Evolutionary conservation across 2,329 filamentous ascomycete species (phyloP), one percentile per base, ranked within the genome.

Genomic region (Neonectria magnoliae): DNA sequence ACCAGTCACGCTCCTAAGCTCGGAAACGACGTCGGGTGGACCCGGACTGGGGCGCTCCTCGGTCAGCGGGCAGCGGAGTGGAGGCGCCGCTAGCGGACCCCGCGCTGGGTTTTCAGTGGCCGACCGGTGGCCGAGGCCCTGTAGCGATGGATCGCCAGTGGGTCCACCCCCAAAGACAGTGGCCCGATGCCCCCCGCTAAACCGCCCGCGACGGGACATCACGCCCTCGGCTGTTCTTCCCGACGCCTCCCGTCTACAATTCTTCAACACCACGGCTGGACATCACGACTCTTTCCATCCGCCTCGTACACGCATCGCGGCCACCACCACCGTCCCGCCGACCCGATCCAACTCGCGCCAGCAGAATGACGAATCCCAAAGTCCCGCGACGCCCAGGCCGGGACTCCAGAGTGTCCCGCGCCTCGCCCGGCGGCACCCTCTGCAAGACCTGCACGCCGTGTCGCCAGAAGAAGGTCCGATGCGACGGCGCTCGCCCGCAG

Each of bases 371-470:
- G 9, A 71, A 69, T 33, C 47, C 71, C 22, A 74, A 74, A 41
- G 60, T 71, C 38, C 59, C 69, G 25, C 70, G 70, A 18, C 72
- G 72, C 27, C 65, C 53, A 20, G 71, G 60, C 16, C 63, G 67
- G 25, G 72, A 73, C 42, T 71, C 70, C 5, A 66, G 69, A 53
- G 27, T 58, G 10, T 72, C 71, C 33, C 69, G 69, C 55, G 48
- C 64, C 62, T 68, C 71, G 41, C 62, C 71, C 36, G 68, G 68
- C 36, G 64, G 72, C 44, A 69, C 72, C 50, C 72, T 74, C 27
- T 78, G 76, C 73, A 78, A 78, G 70, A 79, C 77, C 20, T 79
- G 77, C 69, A 76, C 73, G 29, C 72, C 73, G 33, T 79, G 77
- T 61, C 76, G 77, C 44, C 75, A 76, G 68, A 78, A 77, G 62